phyloP scores from a whole-genome alignment of 176 grass and related monocot species.

The Oryza officinalis region DNA sequence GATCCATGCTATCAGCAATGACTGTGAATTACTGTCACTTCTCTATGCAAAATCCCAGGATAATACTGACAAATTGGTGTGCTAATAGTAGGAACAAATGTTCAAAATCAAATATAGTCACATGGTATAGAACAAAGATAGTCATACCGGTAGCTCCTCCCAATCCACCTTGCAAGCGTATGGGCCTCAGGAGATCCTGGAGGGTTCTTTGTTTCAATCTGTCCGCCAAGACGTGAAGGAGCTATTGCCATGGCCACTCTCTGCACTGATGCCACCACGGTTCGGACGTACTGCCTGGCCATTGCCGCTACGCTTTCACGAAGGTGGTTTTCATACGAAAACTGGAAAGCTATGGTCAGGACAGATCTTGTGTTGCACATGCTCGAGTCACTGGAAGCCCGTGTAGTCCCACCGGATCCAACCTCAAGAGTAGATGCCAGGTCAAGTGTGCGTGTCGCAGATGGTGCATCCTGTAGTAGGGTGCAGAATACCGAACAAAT shows the following conservation, averaged over 20 bases:
- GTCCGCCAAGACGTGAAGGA: conserved; percentile 63
- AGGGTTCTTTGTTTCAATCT: conserved; percentile 67
- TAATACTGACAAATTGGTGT: neutral
- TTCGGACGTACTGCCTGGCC: conserved; percentile 93
- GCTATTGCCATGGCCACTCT: conserved; percentile 91
- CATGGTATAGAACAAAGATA: neutral
- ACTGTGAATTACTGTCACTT: neutral
- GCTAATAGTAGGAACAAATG: neutral
- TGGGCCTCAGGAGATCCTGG: conserved; percentile 74
- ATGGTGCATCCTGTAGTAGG: conserved; percentile 59
- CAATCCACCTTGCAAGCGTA: conserved; percentile 88
- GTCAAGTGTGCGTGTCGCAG: conserved; percentile 79
- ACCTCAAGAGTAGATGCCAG: conserved; percentile 92
- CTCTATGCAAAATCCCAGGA: neutral
- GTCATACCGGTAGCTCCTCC: conserved; percentile 74
- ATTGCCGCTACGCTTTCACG: conserved; percentile 83
- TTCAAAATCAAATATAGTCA: neutral
- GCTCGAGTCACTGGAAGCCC: conserved; percentile 61
- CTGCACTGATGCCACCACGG: conserved; percentile 88
- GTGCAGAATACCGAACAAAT: neutral
- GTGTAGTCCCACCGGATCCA: conserved; percentile 67
- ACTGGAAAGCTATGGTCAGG: conserved; percentile 96
- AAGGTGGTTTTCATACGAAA: conserved; percentile 93
- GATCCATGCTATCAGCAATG: neutral
- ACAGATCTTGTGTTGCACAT: conserved; percentile 70